A percentile compares a stretch with the other conserved stretches of the same genome.
Evolutionary conservation across 345 rosid genomes (phyloP).

Genomic region (Physaria fendleri): DNA sequence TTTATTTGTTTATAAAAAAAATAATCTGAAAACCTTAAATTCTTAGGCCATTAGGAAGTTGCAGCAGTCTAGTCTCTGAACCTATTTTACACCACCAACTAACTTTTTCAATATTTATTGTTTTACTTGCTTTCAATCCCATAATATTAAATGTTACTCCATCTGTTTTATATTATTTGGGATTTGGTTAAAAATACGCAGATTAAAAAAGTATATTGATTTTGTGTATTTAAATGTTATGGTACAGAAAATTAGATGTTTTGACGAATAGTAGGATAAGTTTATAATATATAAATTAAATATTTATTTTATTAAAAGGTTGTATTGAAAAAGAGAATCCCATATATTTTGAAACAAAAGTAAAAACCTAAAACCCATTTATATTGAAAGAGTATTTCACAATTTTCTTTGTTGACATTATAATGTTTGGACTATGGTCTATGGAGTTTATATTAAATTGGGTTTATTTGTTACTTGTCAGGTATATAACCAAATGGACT

Average conservation of each 20-base stretch:
- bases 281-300: too few species aligned
- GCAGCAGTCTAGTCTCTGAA: conserved; percentile 10
- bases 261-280: too few species aligned
- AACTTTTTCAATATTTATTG: neutral
- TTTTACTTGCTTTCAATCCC: neutral
- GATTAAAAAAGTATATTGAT: too few species aligned
- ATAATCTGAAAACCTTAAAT: conserved; percentile 25
- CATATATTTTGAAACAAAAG: neutral
- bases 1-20: neutral
- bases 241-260: too few species aligned
- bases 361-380: too few species aligned
- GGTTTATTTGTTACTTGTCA: neutral
- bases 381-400: too few species aligned
- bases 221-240: too few species aligned
- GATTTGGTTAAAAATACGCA: too few species aligned
- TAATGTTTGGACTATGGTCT: neutral
- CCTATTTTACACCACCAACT: conserved; percentile 9
- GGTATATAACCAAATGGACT: neutral
- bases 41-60: conserved; percentile 10
- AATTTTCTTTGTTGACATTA: neutral
- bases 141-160: too few species aligned
- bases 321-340: too few species aligned
- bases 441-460: neutral
- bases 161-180: too few species aligned
- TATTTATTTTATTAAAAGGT: too few species aligned